Base-by-base conservation (phyloP, 192 early-diverging fungal species). In the Coemansia erecta region DNA sequence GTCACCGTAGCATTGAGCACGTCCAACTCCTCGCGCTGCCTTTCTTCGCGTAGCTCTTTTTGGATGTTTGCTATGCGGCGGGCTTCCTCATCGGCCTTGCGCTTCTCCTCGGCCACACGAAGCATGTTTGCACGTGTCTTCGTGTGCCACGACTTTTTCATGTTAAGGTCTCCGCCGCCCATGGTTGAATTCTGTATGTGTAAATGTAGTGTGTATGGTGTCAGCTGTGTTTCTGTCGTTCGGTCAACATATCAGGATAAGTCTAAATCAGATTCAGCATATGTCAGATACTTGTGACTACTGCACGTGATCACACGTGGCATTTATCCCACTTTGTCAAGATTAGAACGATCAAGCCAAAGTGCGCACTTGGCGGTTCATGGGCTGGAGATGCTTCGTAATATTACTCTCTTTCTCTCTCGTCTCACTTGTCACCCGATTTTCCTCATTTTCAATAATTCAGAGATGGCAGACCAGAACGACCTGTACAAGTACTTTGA, bases 91-190 rank as follows among this genome's bases (percentile, higher is more conserved):
- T 84, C 85, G 13, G 87, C 88, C 31, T 91, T 88, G 33, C 82
- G 84, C 59, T 87, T 85, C 53, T 95, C 96, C 56, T 78, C 66
- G 39, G 70, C 69, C 3, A 78, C 70, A 50, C 76, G 76, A 39
- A 64, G 62, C 77, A 92, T 92, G 78, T 97, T 95, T 42, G 87
- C 86, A 55, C 90, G 85, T 31, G 94, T 96, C 59, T 83, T 82
- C 58, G 96, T 93, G 86, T 97, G 96, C 94, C 94, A 98, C 31
- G 89, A 92, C 82, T 97, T 98, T 89, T 97, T 96, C 83, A 95
- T 83, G 65, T 93, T 94, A 54, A 83, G 64, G 43, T 83, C 79
- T 22, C 81, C 74, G 57, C 79, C 60, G 21, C 77, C 77, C 81
- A 79, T 78, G n/a, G 51, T 67, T 21, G 7, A 14, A 33, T 9